Percentiles rank a stretch among this genome's conserved stretches.
Conservation (phyloP, 441 rosid genomes). For the Adansonia madagascariensis region DNA sequence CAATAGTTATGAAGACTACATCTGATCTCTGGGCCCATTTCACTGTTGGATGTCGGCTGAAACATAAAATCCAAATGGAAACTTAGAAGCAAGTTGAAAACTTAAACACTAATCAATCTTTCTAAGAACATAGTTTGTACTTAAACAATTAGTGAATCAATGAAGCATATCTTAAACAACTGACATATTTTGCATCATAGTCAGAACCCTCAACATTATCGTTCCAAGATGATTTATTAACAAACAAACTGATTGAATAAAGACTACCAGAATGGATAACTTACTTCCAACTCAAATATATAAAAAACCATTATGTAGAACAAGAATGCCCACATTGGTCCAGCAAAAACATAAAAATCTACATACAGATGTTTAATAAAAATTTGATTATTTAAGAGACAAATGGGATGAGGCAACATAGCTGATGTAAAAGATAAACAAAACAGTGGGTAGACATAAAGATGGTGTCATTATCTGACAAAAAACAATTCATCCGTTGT, state of each 20-base stretch:
- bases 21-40: slow-evolving; percentile 78
- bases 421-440: slow-evolving; percentile 2
- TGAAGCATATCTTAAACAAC: background rate
- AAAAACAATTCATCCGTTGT: background rate
- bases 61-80: slow-evolving; percentile 17
- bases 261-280: slow-evolving; percentile 1
- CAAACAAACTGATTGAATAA: background rate
- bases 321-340: background rate
- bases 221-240: background rate
- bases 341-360: background rate
- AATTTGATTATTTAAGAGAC: background rate
- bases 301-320: background rate
- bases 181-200: background rate
- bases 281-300: background rate
- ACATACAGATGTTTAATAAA: background rate
- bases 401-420: background rate
- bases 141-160: background rate
- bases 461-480: background rate
- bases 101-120: background rate
- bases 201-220: background rate
- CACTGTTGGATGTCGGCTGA: slow-evolving; percentile 62
- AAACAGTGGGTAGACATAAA: background rate
- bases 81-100: slow-evolving; percentile 2
- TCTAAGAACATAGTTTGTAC: background rate
- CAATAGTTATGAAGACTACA: slow-evolving; percentile 57